Conservation (phyloP, 2,329 filamentous ascomycete genomes). For the Claviceps digitariae region DNA sequence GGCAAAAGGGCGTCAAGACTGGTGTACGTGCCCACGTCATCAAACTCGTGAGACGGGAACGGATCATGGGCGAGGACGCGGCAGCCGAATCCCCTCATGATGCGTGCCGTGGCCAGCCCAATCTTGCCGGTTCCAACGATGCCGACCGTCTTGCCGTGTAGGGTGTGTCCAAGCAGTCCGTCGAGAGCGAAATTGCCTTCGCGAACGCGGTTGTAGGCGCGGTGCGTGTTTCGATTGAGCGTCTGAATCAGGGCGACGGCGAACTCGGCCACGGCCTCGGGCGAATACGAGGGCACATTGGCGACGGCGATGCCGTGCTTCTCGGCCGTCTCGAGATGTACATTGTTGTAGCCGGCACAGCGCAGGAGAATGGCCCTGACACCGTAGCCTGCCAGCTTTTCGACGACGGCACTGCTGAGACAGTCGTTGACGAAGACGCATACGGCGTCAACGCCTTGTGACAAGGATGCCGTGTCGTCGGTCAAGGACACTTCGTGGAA, state of each 20-base stretch:
- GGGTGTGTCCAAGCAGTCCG: conserved; percentile 46
- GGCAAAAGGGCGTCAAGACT: conserved; percentile 40
- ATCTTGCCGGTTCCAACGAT: conserved; percentile 53
- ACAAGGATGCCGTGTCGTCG: conserved; percentile 41
- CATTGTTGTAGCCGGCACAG: conserved; percentile 56
- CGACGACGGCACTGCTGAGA: conserved; percentile 36
- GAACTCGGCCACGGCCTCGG: conserved; percentile 58
- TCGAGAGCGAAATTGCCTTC: conserved; percentile 56
- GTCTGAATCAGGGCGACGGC: conserved; percentile 54
- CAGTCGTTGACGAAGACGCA: conserved; percentile 58
- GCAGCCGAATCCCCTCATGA: conserved; percentile 54
- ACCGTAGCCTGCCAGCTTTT: conserved; percentile 32
- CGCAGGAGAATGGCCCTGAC: conserved; percentile 48
- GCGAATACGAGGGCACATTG: conserved; percentile 55
- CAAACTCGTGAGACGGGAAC: conserved; percentile 34
- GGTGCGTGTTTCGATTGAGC: conserved; percentile 53
- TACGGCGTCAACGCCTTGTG: conserved; percentile 38
- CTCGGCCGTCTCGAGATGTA: conserved; percentile 44
- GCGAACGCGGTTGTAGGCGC: conserved; percentile 53
- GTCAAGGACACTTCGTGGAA: conserved; percentile 47
- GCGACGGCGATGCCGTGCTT: conserved; percentile 45
- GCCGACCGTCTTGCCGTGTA: conserved; percentile 52
- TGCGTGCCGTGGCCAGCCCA: conserved; percentile 45
- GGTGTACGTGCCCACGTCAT: conserved; percentile 35
- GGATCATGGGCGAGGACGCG: conserved; percentile 47